phyloP scores from a whole-genome alignment of 495 filamentous ascomycete genomes.

The Chaetomium cochliodes region DNA sequence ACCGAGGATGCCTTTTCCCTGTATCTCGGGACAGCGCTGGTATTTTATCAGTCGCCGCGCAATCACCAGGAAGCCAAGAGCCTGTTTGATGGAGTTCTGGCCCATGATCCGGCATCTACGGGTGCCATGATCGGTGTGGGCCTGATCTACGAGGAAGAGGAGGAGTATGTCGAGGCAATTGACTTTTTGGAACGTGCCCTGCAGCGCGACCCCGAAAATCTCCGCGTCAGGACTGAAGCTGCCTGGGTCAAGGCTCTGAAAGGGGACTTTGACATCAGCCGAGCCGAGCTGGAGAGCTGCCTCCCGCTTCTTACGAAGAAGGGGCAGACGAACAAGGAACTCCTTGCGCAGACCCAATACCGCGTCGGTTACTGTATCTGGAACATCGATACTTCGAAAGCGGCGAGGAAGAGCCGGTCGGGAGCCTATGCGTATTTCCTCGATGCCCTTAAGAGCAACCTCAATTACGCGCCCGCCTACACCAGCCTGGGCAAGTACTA shows the following conservation, averaged over 20 bases:
- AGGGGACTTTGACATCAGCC: slow-evolving; percentile 65
- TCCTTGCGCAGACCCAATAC: slow-evolving; percentile 80
- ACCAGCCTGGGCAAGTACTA: slow-evolving; percentile 95
- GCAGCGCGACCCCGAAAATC: slow-evolving; percentile 64
- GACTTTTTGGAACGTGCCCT: slow-evolving; percentile 74
- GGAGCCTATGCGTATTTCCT: slow-evolving; percentile 79
- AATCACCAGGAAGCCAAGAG: slow-evolving; percentile 82
- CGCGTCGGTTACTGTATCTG: slow-evolving; percentile 87
- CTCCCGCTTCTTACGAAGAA: slow-evolving; percentile 57
- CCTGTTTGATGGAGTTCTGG: slow-evolving; percentile 77
- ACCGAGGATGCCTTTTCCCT: slow-evolving; percentile 71
- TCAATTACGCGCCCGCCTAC: slow-evolving; percentile 90
- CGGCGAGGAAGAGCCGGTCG: slow-evolving; percentile 70
- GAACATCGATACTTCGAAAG: slow-evolving; percentile 68
- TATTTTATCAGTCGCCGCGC: slow-evolving; percentile 84
- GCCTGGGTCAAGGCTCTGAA: slow-evolving; percentile 88
- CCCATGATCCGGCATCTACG: slow-evolving; percentile 68
- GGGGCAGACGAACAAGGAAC: slow-evolving; percentile 56
- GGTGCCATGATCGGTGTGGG: slow-evolving; percentile 85
- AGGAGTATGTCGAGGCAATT: slow-evolving; percentile 76
- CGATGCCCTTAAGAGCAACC: slow-evolving; percentile 76
- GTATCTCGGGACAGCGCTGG: slow-evolving; percentile 74
- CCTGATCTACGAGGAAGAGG: slow-evolving; percentile 86
- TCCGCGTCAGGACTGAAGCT: slow-evolving; percentile 74
- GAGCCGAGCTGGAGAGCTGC: slow-evolving; percentile 66